A percentile compares a stretch with the other conserved stretches of the same genome.
phyloP scores from a whole-genome alignment of 345 rosid genomes.

The Pseudoturritis turrita region DNA sequence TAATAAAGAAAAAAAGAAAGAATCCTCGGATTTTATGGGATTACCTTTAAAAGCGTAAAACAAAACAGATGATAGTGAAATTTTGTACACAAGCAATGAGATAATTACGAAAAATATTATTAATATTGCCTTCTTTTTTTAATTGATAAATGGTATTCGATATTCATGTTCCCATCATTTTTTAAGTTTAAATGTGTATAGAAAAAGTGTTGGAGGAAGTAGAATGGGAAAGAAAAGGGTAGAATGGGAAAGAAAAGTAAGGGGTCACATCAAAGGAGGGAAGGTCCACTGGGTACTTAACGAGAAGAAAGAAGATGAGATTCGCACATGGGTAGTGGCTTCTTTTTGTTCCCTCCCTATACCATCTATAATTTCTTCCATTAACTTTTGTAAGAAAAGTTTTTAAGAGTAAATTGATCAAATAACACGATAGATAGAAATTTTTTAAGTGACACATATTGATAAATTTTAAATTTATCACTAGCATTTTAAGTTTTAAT shows the following conservation, averaged over 20 bases:
- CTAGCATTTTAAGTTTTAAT: too few species aligned
- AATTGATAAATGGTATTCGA: neutral
- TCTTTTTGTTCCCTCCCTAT: conserved; percentile 27
- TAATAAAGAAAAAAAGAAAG: neutral
- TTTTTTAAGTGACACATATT: too few species aligned
- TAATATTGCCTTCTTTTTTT: neutral
- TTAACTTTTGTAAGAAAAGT: too few species aligned
- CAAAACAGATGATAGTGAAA: conserved; percentile 16
- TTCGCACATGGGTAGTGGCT: conserved; percentile 33
- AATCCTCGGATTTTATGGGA: neutral
- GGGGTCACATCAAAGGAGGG: conserved; percentile 19
- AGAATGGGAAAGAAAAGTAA: neutral
- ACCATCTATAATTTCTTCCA: neutral
- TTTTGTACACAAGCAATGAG: conserved; percentile 21
- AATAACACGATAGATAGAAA: too few species aligned
- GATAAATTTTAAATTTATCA: too few species aligned
- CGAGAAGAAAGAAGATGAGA: conserved; percentile 22
- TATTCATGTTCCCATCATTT: neutral
- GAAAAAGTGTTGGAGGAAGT: neutral
- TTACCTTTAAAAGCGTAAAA: neutral
- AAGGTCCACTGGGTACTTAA: conserved; percentile 21
- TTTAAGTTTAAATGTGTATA: neutral
- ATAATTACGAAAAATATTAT: neutral
- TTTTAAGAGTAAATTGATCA: too few species aligned
- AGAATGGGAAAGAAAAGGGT: neutral